Base-by-base conservation (phyloP, 2,329 filamentous ascomycete genomes). In the Colletotrichum nymphaeae region DNA sequence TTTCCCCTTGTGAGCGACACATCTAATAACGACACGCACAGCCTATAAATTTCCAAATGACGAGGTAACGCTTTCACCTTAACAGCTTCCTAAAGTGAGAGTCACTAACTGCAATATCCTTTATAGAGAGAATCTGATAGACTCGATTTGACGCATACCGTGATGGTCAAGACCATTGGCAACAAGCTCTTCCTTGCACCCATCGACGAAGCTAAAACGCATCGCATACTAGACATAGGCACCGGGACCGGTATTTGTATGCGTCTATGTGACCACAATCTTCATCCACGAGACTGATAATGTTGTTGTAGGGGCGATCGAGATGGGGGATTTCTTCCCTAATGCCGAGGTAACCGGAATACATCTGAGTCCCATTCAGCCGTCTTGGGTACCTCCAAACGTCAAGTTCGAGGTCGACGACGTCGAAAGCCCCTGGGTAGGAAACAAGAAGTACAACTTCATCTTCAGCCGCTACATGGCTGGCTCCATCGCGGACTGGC, bases 351-450 rank as follows among this genome's bases (percentile, higher is more conserved):
- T 74, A 0, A 26, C 58, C 24, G 73, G 69, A 0, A 72, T 69
- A 22, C 69, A 73, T 6, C 4, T 74, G 14, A 73, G 69, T 28
- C 58, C 69, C 0, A 65, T 72, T 2, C 64, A 72, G 16, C 60
- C 64, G 3, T 22, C 56, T 2, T 73, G 65, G 59, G 68, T 94
- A 1, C 93, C 93, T 0, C 88, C 85, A 30, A 93, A 93, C 75
- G 88, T 91, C 72, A 86, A 88, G 69, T 93, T 93, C 75, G 85
- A 91, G 67, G 87, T 93, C 30, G 91, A 93, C 78, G 91, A 93
- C 77, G 88, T 89, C 32, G 89, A 91, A 78, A 84, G 87, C 24
- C 75, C 79, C 12, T 85, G 84, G 84, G 80, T 84, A 75, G 83
- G 81, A 77, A 76, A 81, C n/a, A 32, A 16, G 24, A 76, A 77